These are phyloP conservation scores for Podospora sp. DNA, from an alignment of 495 filamentous ascomycete species.

Conservation along the genomic window DNA sequence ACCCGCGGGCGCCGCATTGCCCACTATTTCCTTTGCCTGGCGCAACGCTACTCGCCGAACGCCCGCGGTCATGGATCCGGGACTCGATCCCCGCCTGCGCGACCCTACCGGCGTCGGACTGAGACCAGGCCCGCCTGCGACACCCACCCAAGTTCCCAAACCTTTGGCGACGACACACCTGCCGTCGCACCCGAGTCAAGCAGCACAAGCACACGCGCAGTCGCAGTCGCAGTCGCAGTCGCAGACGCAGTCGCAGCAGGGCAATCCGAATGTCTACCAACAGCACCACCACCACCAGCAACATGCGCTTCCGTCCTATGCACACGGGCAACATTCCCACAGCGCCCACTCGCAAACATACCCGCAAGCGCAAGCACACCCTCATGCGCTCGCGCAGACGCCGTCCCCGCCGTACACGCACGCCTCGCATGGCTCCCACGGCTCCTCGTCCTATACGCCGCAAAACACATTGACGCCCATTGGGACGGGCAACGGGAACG, in stretches of 20 bases:
- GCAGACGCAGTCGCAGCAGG: constrained; percentile 12
- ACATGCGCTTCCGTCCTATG: constrained; percentile 8
- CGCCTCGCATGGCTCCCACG: constrained; percentile 10
- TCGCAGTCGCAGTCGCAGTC: background rate
- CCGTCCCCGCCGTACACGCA: constrained; percentile 17
- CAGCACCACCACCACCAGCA: constrained; percentile 17
- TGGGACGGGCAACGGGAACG: background rate
- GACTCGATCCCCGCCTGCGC: constrained; percentile 30
- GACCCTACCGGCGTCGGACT: constrained; percentile 4
- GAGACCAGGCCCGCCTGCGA: constrained; percentile 14
- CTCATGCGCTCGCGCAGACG: constrained; percentile 10
- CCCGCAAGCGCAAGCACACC: background rate
- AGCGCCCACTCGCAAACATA: constrained; percentile 3
- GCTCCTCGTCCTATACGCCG: constrained; percentile 5
- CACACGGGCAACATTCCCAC: background rate
- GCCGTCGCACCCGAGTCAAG: constrained; percentile 1
- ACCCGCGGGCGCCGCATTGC: background rate
- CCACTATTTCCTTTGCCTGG: background rate
- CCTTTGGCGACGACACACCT: background rate
- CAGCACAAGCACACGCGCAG: constrained; percentile 1
- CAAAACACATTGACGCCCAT: constrained; percentile 17
- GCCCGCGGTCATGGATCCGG: constrained; percentile 22
- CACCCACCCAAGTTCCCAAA: constrained; percentile 10
- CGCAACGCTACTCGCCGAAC: background rate
- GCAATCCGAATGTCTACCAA: constrained; percentile 1